Evolutionary conservation across 2,329 filamentous ascomycete species (phyloP).

Genomic region (Hypoxylon sp.): DNA sequence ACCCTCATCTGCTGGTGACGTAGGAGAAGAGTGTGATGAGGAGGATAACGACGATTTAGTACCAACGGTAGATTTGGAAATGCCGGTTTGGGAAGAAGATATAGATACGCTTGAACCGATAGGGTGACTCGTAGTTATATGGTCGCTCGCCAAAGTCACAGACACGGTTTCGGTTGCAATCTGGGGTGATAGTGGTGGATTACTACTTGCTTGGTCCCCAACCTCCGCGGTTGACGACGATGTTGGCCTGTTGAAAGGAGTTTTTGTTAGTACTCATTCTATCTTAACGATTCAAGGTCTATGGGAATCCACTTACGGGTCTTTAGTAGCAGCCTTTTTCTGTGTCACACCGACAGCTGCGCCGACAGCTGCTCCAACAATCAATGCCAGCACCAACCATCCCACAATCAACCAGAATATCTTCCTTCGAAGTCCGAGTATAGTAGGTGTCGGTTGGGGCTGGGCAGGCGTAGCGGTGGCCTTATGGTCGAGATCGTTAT

Average conservation of each 20-base stretch:
- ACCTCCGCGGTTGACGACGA: slow-evolving; percentile 10
- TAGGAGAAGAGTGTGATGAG: not conserved
- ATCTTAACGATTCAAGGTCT: not conserved
- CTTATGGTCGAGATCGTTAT: slow-evolving; percentile 16
- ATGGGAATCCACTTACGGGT: slow-evolving; percentile 35
- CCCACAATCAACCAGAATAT: slow-evolving; percentile 40
- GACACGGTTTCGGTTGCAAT: slow-evolving; percentile 39
- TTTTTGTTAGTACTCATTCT: not conserved
- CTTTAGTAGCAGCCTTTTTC: slow-evolving; percentile 24
- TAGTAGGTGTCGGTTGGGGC: slow-evolving; percentile 9
- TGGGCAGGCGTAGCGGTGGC: not conserved
- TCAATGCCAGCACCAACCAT: slow-evolving; percentile 34
- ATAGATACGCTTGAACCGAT: not conserved
- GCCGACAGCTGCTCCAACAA: slow-evolving; percentile 45
- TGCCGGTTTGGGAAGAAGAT: not conserved
- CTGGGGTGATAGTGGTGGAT: slow-evolving; percentile 13
- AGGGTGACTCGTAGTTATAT: slow-evolving; percentile 7
- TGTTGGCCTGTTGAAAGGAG: slow-evolving; percentile 6
- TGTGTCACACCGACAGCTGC: slow-evolving; percentile 45
- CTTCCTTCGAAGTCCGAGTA: slow-evolving; percentile 39
- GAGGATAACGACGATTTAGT: not conserved
- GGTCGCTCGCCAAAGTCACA: slow-evolving; percentile 24
- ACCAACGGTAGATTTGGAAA: not conserved
- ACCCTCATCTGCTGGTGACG: slow-evolving; percentile 8
- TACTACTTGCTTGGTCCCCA: slow-evolving; percentile 40